These are phyloP conservation scores for Colletotrichum orchidophilum DNA, from an alignment of 2,329 filamentous ascomycete species.

Conservation along the genomic window DNA sequence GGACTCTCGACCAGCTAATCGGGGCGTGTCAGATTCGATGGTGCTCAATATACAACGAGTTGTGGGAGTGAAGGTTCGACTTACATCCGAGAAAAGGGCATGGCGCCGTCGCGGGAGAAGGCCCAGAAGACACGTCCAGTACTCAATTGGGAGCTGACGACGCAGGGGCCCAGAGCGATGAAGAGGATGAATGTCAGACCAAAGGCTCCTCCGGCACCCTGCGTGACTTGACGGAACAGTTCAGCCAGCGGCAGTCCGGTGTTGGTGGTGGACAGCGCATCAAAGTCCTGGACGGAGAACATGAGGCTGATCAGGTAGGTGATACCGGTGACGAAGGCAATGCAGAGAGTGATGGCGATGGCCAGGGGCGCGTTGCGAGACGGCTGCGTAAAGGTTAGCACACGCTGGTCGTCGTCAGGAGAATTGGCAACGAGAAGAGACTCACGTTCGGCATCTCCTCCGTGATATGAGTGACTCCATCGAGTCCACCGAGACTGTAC, in stretches of 20 bases:
- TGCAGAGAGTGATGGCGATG: constrained; percentile 54
- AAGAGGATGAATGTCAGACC: constrained; percentile 53
- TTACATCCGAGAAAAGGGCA: constrained; percentile 46
- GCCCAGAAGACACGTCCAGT: constrained; percentile 50
- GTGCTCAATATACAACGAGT: constrained; percentile 31
- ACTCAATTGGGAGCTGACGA: constrained; percentile 46
- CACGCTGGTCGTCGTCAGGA: neutral
- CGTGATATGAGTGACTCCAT: constrained; percentile 59
- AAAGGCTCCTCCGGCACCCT: constrained; percentile 51
- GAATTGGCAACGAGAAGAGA: constrained; percentile 5
- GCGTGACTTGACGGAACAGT: constrained; percentile 55
- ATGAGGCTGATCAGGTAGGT: constrained; percentile 61
- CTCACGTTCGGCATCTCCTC: constrained; percentile 61
- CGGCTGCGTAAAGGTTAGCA: constrained; percentile 34
- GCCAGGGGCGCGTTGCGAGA: constrained; percentile 49
- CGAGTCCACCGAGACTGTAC: constrained; percentile 57
- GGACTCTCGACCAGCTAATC: constrained; percentile 47
- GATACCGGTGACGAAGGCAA: constrained; percentile 59
- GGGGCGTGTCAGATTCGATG: neutral
- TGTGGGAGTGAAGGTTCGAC: constrained; percentile 22
- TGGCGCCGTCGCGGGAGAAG: constrained; percentile 54
- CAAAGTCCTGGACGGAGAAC: constrained; percentile 60
- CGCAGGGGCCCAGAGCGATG: constrained; percentile 53
- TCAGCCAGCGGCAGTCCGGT: constrained; percentile 56
- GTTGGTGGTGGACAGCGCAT: constrained; percentile 50